A percentile compares a stretch with the other conserved stretches of the same genome.
Evolutionary conservation across 805 yeast species (phyloP).

Genomic region (Sugiyamaella smithiae): DNA sequence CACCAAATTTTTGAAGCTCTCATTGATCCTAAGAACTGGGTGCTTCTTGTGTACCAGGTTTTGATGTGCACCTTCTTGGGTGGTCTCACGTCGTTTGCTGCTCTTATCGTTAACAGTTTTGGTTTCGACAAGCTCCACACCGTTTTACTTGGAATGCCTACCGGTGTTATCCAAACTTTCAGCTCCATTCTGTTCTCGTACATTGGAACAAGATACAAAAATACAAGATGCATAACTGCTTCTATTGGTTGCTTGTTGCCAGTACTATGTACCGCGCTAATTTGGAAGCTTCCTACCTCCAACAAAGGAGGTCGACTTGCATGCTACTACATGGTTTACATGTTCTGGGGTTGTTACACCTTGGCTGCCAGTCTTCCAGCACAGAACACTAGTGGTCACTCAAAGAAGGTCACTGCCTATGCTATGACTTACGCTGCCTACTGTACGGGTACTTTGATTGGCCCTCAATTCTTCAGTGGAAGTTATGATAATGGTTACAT

Average conservation of each 20-base stretch:
- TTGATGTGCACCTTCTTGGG: constrained; percentile 33
- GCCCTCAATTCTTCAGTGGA: constrained; percentile 56
- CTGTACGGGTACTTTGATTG: constrained; percentile 60
- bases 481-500: constrained; percentile 11
- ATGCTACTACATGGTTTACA: constrained; percentile 11
- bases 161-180: constrained; percentile 35
- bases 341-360: constrained; percentile 17
- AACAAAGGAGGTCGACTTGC: constrained; percentile 13
- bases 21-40: constrained; percentile 45
- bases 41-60: constrained; percentile 34
- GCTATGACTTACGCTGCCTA: constrained; percentile 58
- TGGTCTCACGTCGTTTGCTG: constrained; percentile 45
- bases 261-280: constrained; percentile 12
- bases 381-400: constrained; percentile 49
- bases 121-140: constrained; percentile 35
- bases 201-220: constrained; percentile 15
- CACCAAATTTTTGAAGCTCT: constrained; percentile 48
- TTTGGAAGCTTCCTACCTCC: constrained; percentile 16
- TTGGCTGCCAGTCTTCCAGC: constrained; percentile 39
- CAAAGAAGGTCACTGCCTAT: constrained; percentile 49
- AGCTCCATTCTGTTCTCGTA: constrained; percentile 9
- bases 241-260: constrained; percentile 13
- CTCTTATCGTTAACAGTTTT: constrained; percentile 40
- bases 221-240: constrained; percentile 12
- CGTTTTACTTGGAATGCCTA: constrained; percentile 49